Evolutionary conservation across 2,329 filamentous ascomycete species (phyloP), one percentile per base, ranked within the genome.

Genomic region (Ceratocystis smalleyi): DNA sequence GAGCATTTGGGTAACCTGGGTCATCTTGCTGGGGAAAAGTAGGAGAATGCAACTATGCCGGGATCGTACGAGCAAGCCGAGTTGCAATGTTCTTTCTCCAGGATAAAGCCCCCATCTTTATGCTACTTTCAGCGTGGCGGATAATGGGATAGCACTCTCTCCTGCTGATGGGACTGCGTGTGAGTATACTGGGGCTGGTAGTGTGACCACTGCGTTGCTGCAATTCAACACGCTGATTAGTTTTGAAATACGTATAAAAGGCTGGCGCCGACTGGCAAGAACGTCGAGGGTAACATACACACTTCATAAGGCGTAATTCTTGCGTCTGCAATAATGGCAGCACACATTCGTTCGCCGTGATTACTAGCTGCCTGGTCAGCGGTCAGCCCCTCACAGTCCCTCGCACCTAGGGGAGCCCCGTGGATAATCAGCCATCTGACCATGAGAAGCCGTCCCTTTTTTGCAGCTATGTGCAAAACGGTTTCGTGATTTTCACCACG

Each of bases 401-500:
- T 55, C 19, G 62, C 35, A 8, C 60, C 49, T n/a, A 66, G n/a
- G 17, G 45, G 27, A 32, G 59, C 62, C 17, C 54, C 63, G n/a
- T 59, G 47, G 2, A 30, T 32, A 24, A 67, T 45, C 40, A 67
- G 45, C 62, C 59, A 61, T 19, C 63, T 27, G 5, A 62, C 59
- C 63, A 67, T 67, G 3, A 15, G 51, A 3, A 62, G 10, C 12
- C 22, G 59, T 8, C 47, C 62, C 30, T 43, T 35, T 7, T 27
- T 24, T 22, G 65, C 62, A 8, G 65, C 59, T 27, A 63, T 10
- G 35, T 67, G 65, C n/a, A 67, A 55, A 10, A 67, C 43, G 1
- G 65, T 64, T 43, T 63, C 57, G 32, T 55, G 62, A 17, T 59
- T 45, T 5, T 24, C 43, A 27, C 27, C 49, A n/a, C 65, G 62